Conservation (phyloP, 495 filamentous ascomycete genomes). For the Niebla homalea region DNA sequence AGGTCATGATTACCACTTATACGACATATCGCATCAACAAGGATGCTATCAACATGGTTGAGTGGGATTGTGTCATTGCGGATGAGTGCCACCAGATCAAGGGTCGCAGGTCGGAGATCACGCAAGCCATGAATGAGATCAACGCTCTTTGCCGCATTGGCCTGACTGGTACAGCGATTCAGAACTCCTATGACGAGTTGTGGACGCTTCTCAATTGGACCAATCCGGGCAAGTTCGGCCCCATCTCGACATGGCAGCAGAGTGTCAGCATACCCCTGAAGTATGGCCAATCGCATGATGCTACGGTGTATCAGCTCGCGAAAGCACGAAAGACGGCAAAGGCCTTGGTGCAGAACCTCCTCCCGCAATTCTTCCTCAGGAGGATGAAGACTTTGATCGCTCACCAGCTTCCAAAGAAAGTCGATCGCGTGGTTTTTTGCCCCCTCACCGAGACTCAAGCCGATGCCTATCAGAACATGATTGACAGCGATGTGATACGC, state of each 20-base stretch:
- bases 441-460: constrained; percentile 72
- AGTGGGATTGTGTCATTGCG: constrained; percentile 95
- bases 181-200: constrained; percentile 95
- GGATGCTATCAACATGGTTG: constrained; percentile 64
- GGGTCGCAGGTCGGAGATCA: constrained; percentile 60
- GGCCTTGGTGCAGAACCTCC: constrained; percentile 73
- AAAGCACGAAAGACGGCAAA: constrained; percentile 69
- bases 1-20: constrained; percentile 92
- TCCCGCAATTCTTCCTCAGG: constrained; percentile 84
- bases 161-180: constrained; percentile 89
- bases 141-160: constrained; percentile 91
- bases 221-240: constrained; percentile 77
- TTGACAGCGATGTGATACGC: constrained; percentile 57
- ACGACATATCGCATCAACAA: constrained; percentile 68
- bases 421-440: constrained; percentile 88
- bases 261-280: constrained; percentile 68
- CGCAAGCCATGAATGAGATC: constrained; percentile 77
- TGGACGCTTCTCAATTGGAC: constrained; percentile 98
- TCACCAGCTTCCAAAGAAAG: constrained; percentile 91
- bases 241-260: constrained; percentile 61
- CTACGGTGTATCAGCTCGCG: constrained; percentile 72
- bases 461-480: constrained; percentile 71
- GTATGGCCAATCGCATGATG: constrained; percentile 82
- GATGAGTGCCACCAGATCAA: constrained; percentile 95
- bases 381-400: constrained; percentile 90